phyloP scores from a whole-genome alignment of 352 stramenopile genomes.

The Phytophthora boehmeriae region DNA sequence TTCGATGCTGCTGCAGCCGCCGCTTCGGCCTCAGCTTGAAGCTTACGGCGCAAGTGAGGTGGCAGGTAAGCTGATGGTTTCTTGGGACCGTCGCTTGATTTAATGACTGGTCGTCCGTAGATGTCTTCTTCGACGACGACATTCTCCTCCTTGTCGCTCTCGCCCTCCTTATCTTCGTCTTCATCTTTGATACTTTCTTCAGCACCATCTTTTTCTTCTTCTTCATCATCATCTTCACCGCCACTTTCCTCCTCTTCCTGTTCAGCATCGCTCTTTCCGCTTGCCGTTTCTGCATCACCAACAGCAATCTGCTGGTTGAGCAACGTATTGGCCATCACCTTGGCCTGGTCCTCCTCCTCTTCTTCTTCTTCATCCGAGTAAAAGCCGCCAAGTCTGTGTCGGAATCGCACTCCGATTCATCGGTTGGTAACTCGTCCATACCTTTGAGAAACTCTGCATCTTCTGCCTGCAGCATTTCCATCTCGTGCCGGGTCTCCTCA shows the following conservation, averaged over 20 bases:
- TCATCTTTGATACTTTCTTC: slow-evolving; percentile 13
- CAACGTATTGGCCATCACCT: slow-evolving; percentile 59
- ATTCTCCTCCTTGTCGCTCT: slow-evolving; percentile 41
- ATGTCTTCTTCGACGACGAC: slow-evolving; percentile 81
- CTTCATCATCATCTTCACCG: slow-evolving; percentile 13
- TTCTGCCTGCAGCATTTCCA: slow-evolving; percentile 77
- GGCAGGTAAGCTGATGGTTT: slow-evolving; percentile 81
- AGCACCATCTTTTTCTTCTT: slow-evolving; percentile 28
- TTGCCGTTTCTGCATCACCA: slow-evolving; percentile 10
- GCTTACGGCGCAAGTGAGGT: slow-evolving; percentile 82
- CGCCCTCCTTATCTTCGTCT: slow-evolving; percentile 24
- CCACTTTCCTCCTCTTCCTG: slow-evolving; percentile 23
- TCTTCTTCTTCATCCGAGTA: slow-evolving; percentile 70
- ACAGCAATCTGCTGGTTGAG: slow-evolving; percentile 49
- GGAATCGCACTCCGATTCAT: slow-evolving; percentile 78
- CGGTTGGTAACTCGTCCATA: slow-evolving; percentile 85
- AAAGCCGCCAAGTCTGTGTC: slow-evolving; percentile 71
- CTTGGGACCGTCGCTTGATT: slow-evolving; percentile 41
- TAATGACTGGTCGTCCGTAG: slow-evolving; percentile 79
- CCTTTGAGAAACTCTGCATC: slow-evolving; percentile 83
- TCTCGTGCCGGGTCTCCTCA: slow-evolving; percentile 77
- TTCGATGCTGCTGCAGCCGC: slow-evolving; percentile 34
- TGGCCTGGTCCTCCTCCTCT: slow-evolving; percentile 41
- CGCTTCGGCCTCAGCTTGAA: slow-evolving; percentile 51
- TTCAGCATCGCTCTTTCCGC: slow-evolving; percentile 22